phyloP scores from a whole-genome alignment of 1,139 yeast species.

The Oligophagozyma castellii region DNA sequence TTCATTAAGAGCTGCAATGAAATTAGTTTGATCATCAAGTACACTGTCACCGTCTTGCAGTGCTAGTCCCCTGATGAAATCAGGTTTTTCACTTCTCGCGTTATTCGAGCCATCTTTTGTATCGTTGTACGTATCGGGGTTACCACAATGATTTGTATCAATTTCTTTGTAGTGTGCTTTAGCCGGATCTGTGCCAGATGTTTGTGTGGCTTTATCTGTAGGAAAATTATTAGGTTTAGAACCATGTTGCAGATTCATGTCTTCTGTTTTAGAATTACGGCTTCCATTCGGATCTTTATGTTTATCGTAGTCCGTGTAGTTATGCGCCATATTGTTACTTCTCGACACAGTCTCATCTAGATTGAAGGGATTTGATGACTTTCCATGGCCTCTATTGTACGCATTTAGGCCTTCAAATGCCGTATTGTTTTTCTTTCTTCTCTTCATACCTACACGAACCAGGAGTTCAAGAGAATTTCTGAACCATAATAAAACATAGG shows the following conservation, averaged over 20 bases:
- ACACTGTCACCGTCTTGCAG: background rate
- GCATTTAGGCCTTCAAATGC: conserved; percentile 9
- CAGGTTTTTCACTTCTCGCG: conserved; percentile 5
- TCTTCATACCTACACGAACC: conserved; percentile 28
- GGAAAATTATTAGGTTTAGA: background rate
- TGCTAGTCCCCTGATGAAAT: conserved; percentile 11
- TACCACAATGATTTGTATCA: background rate
- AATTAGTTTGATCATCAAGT: conserved; percentile 14
- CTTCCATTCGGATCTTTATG: conserved; percentile 1
- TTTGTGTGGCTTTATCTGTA: background rate
- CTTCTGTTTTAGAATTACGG: background rate
- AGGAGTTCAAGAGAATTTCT: conserved; percentile 37
- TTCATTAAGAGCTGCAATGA: conserved; percentile 21
- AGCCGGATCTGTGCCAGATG: no score
- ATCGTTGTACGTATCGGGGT: background rate
- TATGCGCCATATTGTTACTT: conserved; percentile 1
- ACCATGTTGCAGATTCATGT: background rate
- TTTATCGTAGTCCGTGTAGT: background rate
- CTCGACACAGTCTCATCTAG: conserved; percentile 1
- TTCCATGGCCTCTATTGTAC: conserved; percentile 3
- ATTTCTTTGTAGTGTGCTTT: no score
- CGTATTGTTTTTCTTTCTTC: conserved; percentile 5
- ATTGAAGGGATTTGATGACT: background rate
- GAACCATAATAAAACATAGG: conserved; percentile 36
- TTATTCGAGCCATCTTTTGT: conserved; percentile 1